Conservation (phyloP, 495 filamentous ascomycete species). For the Xylona heveae region DNA sequence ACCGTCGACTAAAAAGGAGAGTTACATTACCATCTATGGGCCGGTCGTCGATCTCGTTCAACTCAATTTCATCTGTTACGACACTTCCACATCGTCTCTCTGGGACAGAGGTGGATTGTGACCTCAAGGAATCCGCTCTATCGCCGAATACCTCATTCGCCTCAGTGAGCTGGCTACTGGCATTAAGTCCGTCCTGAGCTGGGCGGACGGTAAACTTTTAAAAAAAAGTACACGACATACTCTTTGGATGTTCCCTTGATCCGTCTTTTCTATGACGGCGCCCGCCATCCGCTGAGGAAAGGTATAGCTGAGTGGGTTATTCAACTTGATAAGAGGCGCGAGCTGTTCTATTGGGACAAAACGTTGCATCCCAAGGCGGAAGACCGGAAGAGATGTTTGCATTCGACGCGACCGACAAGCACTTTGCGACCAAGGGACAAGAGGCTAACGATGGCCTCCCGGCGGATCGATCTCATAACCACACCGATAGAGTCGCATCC, state of each 20-base stretch:
- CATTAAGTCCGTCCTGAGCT: conserved; percentile 22
- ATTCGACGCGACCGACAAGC: conserved; percentile 5
- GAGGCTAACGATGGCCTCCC: conserved; percentile 1
- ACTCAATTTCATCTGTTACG: neutral
- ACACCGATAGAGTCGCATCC: neutral
- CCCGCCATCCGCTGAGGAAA: too few species aligned
- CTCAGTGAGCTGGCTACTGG: conserved; percentile 13
- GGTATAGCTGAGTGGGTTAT: too few species aligned
- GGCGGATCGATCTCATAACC: neutral
- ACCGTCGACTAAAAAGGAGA: too few species aligned
- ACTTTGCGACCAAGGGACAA: neutral
- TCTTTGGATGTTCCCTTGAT: neutral
- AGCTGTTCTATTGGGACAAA: too few species aligned
- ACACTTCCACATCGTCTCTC: neutral
- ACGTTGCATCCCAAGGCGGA: neutral
- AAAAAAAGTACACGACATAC: neutral
- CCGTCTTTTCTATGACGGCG: conserved; percentile 1
- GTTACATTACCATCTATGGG: conserved; percentile 2
- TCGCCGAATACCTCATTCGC: neutral
- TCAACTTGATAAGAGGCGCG: too few species aligned
- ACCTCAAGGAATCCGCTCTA: neutral
- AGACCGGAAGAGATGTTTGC: conserved; percentile 5
- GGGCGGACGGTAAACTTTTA: conserved; percentile 22
- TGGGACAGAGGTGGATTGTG: neutral
- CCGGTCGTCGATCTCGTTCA: neutral